These are phyloP conservation scores for Voacanga thouarsii DNA, from an alignment of 257 asterid species.

Conservation along the genomic window DNA sequence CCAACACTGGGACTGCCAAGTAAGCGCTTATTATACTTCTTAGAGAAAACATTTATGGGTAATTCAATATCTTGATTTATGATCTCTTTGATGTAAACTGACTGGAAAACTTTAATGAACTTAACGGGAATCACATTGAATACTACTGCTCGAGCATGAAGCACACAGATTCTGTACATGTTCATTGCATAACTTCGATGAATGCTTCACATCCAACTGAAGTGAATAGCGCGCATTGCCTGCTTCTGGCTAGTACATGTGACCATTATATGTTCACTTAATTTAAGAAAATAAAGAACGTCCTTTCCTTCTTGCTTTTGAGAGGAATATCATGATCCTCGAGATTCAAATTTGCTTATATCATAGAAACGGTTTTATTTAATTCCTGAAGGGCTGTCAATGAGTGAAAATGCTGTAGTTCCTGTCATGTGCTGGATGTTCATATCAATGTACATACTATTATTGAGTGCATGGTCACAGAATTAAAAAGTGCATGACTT, in stretches of 20 bases:
- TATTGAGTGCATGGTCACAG: background rate
- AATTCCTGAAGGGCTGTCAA: background rate
- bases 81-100: background rate
- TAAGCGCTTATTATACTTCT: conserved; percentile 9
- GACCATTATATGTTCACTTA: background rate
- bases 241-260: background rate
- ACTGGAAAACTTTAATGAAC: background rate
- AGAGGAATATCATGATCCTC: background rate
- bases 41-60: background rate
- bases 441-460: background rate
- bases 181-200: background rate
- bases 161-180: background rate
- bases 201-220: background rate
- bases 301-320: background rate
- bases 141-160: background rate
- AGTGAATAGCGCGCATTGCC: background rate
- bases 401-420: background rate
- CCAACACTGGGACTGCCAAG: conserved; percentile 31
- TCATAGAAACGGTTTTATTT: background rate
- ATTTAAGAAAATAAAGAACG: background rate
- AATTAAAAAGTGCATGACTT: background rate
- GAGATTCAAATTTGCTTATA: background rate
- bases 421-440: background rate
- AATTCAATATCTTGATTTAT: background rate
- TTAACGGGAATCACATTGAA: background rate